Base-by-base conservation (phyloP, 208 protist species). In the Phytomonas sp. region DNA sequence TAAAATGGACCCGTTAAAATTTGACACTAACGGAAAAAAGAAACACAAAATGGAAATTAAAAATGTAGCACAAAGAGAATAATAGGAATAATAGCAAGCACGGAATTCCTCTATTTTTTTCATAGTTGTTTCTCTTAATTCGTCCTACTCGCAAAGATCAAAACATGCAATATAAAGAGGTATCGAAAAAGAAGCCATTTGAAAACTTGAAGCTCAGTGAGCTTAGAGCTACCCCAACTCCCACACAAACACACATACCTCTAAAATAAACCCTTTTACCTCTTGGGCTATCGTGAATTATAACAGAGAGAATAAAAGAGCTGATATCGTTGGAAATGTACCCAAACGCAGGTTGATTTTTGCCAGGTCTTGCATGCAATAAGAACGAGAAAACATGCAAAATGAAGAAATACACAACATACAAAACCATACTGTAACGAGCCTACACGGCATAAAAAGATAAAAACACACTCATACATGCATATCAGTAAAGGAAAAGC, bases 391-490 rank as follows among this genome's bases (percentile, higher is more conserved):
- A 34, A n/a, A 28, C 13, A 11, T 40, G n/a, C 20, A 62, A 6
- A 0, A 31, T 64, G 37, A 65, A 71, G 46, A 62, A 71, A 65
- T 51, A 29, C 67, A 72, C 11, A 73, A 37, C 37, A 69, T 29
- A 77, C 26, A 60, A 34, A 75, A 78, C 66, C 28, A 68, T 26
- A 51, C 40, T 51, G 4, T 68, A 68, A 56, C 26, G 31, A 43
- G n/a, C 28, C 5, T 15, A 30, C 3, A 68, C 26, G 7, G 32
- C 7, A 28, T 11, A n/a, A n/a, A n/a, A n/a, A n/a, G n/a, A n/a
- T 30, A 13, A 29, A 17, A 68, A 68, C 4, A 56, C 32, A 73
- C 31, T 37, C n/a, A 37, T 37, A 28, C 20, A 15, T 17, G 13
- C 9, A 51, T 51, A 4, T 51, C 40, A 3, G 20, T 23, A 20